Percentiles rank a stretch among this genome's conserved stretches.
These are phyloP conservation scores for Myxozyma neotropica DNA, from an alignment of 805 yeast species.

Conservation along the genomic window DNA sequence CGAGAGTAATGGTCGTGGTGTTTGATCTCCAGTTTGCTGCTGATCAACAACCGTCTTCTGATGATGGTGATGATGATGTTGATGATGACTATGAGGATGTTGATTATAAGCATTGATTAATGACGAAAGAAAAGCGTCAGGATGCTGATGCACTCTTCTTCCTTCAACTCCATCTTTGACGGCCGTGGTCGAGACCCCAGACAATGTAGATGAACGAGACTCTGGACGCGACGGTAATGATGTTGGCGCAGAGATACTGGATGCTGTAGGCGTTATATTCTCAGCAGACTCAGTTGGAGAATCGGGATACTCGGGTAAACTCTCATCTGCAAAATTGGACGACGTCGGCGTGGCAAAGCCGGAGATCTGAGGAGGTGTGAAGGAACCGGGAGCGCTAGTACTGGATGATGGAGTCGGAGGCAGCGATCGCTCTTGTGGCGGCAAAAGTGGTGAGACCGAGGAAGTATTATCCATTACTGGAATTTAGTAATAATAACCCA, in stretches of 20 bases:
- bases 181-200: slow-evolving; percentile 72
- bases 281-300: slow-evolving; percentile 7
- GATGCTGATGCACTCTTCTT: slow-evolving; percentile 42
- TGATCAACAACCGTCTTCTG: neutral
- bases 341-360: slow-evolving; percentile 17
- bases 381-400: neutral
- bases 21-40: neutral
- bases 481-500: neutral
- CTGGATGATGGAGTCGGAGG: neutral
- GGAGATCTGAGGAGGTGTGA: slow-evolving; percentile 13
- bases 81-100: neutral
- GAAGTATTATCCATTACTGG: neutral
- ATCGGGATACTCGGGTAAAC: slow-evolving; percentile 11
- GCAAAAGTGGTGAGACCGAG: neutral
- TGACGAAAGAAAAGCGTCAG: neutral
- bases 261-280: neutral
- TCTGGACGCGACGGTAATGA: slow-evolving; percentile 47
- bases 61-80: slow-evolving; percentile 9
- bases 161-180: slow-evolving; percentile 77
- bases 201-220: slow-evolving; percentile 59
- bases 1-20: neutral
- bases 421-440: neutral
- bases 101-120: slow-evolving; percentile 2
- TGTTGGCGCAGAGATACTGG: slow-evolving; percentile 3
- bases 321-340: slow-evolving; percentile 4